Conservation (phyloP, 495 filamentous ascomycete species). For the Trichoderma virens region DNA sequence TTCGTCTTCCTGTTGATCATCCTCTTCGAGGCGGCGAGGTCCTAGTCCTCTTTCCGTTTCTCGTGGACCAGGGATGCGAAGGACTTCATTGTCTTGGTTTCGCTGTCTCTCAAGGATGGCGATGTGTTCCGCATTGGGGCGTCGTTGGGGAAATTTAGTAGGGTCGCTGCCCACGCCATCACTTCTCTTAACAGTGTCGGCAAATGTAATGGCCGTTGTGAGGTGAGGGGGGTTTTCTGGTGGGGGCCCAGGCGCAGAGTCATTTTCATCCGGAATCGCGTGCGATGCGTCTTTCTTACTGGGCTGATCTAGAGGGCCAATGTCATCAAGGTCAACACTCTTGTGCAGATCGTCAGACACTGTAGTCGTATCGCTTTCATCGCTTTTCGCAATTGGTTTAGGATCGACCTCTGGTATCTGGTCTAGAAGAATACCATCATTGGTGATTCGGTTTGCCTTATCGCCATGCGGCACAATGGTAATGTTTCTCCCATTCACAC, state of each 20-base stretch:
- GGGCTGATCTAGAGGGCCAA: background rate
- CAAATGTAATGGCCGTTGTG: constrained; percentile 51
- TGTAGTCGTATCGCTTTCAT: constrained; percentile 11
- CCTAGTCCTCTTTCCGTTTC: constrained; percentile 75
- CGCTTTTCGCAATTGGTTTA: constrained; percentile 8
- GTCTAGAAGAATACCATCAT: constrained; percentile 38
- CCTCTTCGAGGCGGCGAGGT: constrained; percentile 51
- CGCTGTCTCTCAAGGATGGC: constrained; percentile 79
- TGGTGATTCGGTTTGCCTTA: constrained; percentile 33
- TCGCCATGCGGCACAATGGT: constrained; percentile 56
- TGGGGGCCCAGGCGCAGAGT: background rate
- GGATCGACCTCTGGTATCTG: constrained; percentile 17
- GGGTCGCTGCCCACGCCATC: constrained; percentile 30
- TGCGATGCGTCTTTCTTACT: background rate
- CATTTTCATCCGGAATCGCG: background rate
- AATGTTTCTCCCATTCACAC: constrained; percentile 65
- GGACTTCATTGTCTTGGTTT: constrained; percentile 61
- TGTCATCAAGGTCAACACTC: background rate
- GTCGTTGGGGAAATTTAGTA: constrained; percentile 41
- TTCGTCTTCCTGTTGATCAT: constrained; percentile 14
- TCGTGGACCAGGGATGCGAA: constrained; percentile 80
- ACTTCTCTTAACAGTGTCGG: constrained; percentile 48
- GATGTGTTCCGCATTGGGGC: constrained; percentile 68
- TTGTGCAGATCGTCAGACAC: constrained; percentile 2
- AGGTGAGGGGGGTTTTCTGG: constrained; percentile 1